phyloP scores from a whole-genome alignment of 1,139 yeast species.

The Geotrichum histeridarum region DNA sequence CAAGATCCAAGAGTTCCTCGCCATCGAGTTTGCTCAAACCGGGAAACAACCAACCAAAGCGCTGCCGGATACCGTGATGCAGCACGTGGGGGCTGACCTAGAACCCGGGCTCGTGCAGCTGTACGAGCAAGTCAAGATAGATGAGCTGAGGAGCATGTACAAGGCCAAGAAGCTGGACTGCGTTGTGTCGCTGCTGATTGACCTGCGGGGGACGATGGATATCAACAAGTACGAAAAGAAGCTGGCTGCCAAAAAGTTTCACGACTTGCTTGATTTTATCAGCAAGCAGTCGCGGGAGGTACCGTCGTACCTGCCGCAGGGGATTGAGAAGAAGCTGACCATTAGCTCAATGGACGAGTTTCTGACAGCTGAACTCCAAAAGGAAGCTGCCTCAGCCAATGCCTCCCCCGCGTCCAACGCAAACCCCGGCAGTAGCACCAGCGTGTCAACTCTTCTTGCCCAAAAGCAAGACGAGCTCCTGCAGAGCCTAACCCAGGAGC shows the following conservation, averaged over 20 bases:
- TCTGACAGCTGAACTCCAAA: neutral
- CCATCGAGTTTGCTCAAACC: neutral
- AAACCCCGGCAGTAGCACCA: neutral
- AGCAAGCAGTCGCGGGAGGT: neutral
- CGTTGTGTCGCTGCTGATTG: conserved; percentile 15
- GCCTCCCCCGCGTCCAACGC: neutral
- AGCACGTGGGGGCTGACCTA: too few relatives aligned
- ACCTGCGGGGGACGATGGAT: conserved; percentile 20
- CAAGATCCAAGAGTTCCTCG: neutral
- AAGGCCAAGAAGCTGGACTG: neutral
- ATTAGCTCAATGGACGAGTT: conserved; percentile 1
- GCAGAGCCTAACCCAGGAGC: conserved; percentile 20
- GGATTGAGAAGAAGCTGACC: neutral
- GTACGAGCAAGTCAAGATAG: neutral
- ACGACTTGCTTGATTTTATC: conserved; percentile 19
- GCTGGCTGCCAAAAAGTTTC: conserved; percentile 18
- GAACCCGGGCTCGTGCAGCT: neutral
- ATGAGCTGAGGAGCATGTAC: neutral
- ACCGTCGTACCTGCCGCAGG: neutral
- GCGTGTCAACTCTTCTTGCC: conserved; percentile 5
- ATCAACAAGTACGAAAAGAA: conserved; percentile 20
- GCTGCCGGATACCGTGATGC: too few relatives aligned
- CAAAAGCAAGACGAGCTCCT: conserved; percentile 18
- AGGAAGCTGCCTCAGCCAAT: neutral
- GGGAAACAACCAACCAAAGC: neutral